Evolutionary conservation across 2,329 filamentous ascomycete genomes (phyloP).

Genomic region (Neurospora sp.): DNA sequence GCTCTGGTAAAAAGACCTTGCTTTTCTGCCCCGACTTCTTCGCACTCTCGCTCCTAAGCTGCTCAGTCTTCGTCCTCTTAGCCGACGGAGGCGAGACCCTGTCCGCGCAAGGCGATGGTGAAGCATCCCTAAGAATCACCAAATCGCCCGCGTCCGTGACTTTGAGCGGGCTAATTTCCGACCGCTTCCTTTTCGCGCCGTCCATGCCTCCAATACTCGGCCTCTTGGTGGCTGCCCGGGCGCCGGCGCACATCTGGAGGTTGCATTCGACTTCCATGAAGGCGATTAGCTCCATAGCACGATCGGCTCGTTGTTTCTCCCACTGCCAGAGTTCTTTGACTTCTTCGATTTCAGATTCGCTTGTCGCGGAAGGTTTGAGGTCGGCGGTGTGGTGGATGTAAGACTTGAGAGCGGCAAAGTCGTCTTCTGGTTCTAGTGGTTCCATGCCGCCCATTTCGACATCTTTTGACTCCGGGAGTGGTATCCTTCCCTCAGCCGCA

Average conservation of each 20-base stretch:
- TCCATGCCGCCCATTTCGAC: slow-evolving; percentile 13
- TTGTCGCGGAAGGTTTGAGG: slow-evolving; percentile 43
- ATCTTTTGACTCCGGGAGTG: slow-evolving; percentile 42
- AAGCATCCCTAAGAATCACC: slow-evolving; percentile 30
- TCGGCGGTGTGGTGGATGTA: slow-evolving; percentile 33
- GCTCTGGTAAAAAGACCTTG: slow-evolving; percentile 49
- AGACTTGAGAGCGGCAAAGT: slow-evolving; percentile 51
- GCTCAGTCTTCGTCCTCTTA: slow-evolving; percentile 25
- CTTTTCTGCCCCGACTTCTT: slow-evolving; percentile 27
- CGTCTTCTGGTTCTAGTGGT: slow-evolving; percentile 41
- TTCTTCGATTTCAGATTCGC: slow-evolving; percentile 50
- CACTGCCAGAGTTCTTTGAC: slow-evolving; percentile 42
- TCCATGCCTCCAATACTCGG: slow-evolving; percentile 11
- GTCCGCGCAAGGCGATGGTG: slow-evolving; percentile 20
- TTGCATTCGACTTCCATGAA: slow-evolving; percentile 68
- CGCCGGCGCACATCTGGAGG: slow-evolving; percentile 56
- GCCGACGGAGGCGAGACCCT: slow-evolving; percentile 23
- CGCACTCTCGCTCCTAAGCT: slow-evolving; percentile 18
- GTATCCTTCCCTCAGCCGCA: slow-evolving; percentile 60
- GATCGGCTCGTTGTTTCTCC: slow-evolving; percentile 53
- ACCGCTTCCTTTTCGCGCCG: slow-evolving; percentile 28
- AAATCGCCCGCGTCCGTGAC: slow-evolving; percentile 33
- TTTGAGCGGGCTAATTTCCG: slow-evolving; percentile 19
- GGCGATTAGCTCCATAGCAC: slow-evolving; percentile 62
- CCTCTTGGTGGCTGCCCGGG: slow-evolving; percentile 27